Base-by-base conservation (phyloP, 2,329 filamentous ascomycete genomes). In the Aspergillus bombycis region DNA sequence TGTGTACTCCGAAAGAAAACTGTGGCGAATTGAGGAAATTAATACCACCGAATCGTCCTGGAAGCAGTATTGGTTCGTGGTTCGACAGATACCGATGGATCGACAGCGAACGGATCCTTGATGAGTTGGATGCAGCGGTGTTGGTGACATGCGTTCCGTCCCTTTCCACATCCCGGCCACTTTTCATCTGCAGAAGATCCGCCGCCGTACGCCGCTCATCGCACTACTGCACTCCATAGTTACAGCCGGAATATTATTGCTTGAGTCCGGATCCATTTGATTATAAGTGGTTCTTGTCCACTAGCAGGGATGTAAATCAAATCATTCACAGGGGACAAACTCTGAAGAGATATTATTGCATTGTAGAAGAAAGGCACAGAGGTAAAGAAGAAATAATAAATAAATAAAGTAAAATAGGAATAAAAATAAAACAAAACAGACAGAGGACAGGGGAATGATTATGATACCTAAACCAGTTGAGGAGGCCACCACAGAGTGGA, bases 131-230 rank as follows among this genome's bases (percentile, higher is more conserved):
- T 62, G 62, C 50, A 58, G 50, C 34, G 43, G 45, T 61, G 14
- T 57, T 58, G 41, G 61, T 67, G 65, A 64, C 64, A 55, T 65
- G 61, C 63, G 62, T 48, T 46, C 46, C 52, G 38, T 36, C 48
- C 36, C 53, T 38, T 48, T 48, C 52, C 52, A 55, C 52, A 55
- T 52, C 59, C 61, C 61, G 60, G 62, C 58, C 63, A 65, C 57
- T 60, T 64, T 63, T 62, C 53, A 62, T 58, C 65, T 68, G 67
- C 63, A 68, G 67, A 64, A 64, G 65, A 67, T 64, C 65, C 57
- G 60, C 64, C 57, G 60, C 64, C 52, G 60, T 48, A 57, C 60
- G 52, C 58, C 57, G 55, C 56, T 46, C 50, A 57, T 64, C 45
- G 48, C 26, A 41, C 58, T 30, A 55, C 52, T 55, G 52, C 52